Conservation (phyloP, 108 stramenopile species). For the Nitzschia palea region DNA sequence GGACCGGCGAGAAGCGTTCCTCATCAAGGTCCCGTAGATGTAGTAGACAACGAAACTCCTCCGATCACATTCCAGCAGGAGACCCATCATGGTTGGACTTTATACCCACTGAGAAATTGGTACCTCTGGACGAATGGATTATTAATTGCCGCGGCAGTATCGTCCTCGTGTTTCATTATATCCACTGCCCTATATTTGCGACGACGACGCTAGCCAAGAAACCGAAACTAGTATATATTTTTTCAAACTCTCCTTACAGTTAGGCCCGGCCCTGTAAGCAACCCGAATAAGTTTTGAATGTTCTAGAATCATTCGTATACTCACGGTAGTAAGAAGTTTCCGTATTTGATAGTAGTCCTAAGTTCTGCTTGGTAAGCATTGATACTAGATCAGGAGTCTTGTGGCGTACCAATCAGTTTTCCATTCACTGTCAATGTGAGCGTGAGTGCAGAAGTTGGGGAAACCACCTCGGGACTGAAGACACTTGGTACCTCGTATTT, state of each 20-base stretch:
- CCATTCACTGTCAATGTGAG: too few species aligned
- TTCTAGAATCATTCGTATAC: not conserved
- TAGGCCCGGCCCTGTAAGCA: not conserved
- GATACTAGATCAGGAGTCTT: too few species aligned
- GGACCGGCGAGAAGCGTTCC: too few species aligned
- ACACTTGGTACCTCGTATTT: too few species aligned
- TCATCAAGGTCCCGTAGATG: too few species aligned
- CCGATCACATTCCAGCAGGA: too few species aligned
- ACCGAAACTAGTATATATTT: not conserved
- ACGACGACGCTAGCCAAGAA: slow-evolving; percentile 15
- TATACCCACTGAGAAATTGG: slow-evolving; percentile 26
- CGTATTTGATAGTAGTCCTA: too few species aligned
- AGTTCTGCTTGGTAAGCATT: too few species aligned
- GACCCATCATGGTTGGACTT: slow-evolving; percentile 11
- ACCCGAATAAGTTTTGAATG: not conserved
- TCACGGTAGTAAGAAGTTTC: not conserved
- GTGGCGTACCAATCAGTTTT: too few species aligned
- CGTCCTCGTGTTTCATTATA: slow-evolving; percentile 59
- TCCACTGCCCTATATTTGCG: slow-evolving; percentile 40
- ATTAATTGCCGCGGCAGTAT: slow-evolving; percentile 49
- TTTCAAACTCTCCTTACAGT: not conserved
- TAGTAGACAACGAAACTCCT: too few species aligned
- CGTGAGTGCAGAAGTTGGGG: too few species aligned
- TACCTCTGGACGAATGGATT: slow-evolving; percentile 42
- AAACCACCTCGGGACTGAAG: too few species aligned